Conservation (phyloP, 1,139 yeast genomes). For the Diutina neorugosa region DNA sequence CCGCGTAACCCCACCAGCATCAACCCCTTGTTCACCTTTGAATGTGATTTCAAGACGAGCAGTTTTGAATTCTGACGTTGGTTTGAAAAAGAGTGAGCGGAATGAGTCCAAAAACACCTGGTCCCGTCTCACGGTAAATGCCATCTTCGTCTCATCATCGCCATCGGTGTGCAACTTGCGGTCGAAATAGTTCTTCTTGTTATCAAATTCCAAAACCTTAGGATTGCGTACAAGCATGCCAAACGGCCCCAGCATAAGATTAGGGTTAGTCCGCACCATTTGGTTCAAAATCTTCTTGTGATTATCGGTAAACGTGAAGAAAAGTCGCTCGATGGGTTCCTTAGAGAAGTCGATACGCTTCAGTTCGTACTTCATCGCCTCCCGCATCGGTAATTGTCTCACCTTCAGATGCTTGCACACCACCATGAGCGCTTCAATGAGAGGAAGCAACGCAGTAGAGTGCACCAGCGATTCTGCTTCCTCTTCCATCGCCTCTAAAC, state of each 20-base stretch:
- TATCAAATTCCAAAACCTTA: slow-evolving; percentile 86
- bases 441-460: slow-evolving; percentile 74
- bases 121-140: slow-evolving; percentile 70
- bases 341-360: slow-evolving; percentile 53
- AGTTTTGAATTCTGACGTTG: slow-evolving; percentile 62
- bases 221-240: slow-evolving; percentile 84
- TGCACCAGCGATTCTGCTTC: slow-evolving; percentile 24
- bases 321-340: slow-evolving; percentile 69
- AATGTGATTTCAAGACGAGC: slow-evolving; percentile 71
- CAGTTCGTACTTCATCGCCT: slow-evolving; percentile 39
- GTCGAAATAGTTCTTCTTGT: slow-evolving; percentile 78
- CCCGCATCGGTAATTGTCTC: slow-evolving; percentile 49
- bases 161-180: slow-evolving; percentile 46
- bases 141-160: slow-evolving; percentile 35
- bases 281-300: slow-evolving; percentile 84
- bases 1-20: slow-evolving; percentile 96
- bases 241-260: slow-evolving; percentile 94
- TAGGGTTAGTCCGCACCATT: slow-evolving; percentile 86
- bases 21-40: slow-evolving; percentile 92
- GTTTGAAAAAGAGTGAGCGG: slow-evolving; percentile 69
- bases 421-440: slow-evolving; percentile 89
- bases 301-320: slow-evolving; percentile 81
- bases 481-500: not conserved
- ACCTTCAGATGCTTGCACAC: slow-evolving; percentile 83
- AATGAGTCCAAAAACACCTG: slow-evolving; percentile 90